These are phyloP conservation scores for Penicillium griseofulvum DNA, from an alignment of 2,329 filamentous ascomycete genomes.

Conservation along the genomic window DNA sequence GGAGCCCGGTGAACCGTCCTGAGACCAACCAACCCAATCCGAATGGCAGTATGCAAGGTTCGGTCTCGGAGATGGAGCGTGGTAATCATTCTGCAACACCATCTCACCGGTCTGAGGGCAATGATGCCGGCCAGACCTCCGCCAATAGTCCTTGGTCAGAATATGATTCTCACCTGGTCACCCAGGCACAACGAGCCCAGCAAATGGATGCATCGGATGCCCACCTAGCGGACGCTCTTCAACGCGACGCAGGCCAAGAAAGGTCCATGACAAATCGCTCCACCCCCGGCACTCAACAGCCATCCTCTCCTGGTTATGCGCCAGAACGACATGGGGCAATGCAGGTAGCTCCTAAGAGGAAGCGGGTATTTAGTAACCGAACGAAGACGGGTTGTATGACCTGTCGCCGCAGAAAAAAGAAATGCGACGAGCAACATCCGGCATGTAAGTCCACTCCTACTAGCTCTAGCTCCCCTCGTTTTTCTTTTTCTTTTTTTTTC, in stretches of 20 bases:
- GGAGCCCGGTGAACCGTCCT: constrained; percentile 38
- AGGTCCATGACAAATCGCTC: constrained; percentile 34
- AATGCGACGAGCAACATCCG: constrained; percentile 92
- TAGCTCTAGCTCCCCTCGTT: neutral
- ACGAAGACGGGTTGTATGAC: constrained; percentile 96
- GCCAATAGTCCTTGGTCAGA: constrained; percentile 37
- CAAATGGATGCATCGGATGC: constrained; percentile 50
- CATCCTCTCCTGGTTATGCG: constrained; percentile 32
- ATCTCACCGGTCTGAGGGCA: constrained; percentile 28
- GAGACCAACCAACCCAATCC: constrained; percentile 28
- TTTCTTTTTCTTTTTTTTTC: neutral
- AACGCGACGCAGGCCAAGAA: constrained; percentile 48
- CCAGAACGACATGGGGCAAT: constrained; percentile 37
- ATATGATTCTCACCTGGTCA: constrained; percentile 42
- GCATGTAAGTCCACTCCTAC: constrained; percentile 64
- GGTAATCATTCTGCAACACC: constrained; percentile 18
- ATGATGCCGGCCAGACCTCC: constrained; percentile 30
- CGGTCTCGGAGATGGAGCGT: constrained; percentile 20
- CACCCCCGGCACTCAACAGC: constrained; percentile 34
- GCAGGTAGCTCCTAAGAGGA: constrained; percentile 46
- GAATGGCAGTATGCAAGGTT: constrained; percentile 18
- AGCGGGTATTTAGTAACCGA: constrained; percentile 76
- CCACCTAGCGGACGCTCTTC: constrained; percentile 52
- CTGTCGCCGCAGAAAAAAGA: constrained; percentile 90
- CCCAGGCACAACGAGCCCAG: constrained; percentile 48